phyloP scores from a whole-genome alignment of 1,284 basidiomycete species.

The Ceratobasidium sp. region DNA sequence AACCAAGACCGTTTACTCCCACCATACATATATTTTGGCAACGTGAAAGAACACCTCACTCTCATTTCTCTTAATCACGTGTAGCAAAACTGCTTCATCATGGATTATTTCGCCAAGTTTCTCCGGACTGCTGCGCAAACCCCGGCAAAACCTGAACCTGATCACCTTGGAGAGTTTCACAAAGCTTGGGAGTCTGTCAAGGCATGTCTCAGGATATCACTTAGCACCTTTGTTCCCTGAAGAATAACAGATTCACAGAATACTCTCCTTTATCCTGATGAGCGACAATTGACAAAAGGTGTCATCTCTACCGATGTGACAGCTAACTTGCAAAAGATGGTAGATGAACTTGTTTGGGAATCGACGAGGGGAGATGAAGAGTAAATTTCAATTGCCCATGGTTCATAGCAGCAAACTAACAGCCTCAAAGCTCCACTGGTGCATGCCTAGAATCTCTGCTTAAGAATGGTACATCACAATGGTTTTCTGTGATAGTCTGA shows the following conservation, averaged over 20 bases:
- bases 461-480: constrained; percentile 72
- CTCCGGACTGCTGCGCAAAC: constrained; percentile 62
- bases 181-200: constrained; percentile 75
- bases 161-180: constrained; percentile 72
- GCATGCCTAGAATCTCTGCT: constrained; percentile 91
- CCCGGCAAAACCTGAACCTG: constrained; percentile 60
- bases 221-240: constrained; percentile 17
- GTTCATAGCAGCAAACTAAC: constrained; percentile 30
- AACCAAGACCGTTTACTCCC: neutral
- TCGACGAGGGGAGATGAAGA: constrained; percentile 82
- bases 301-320: constrained; percentile 86
- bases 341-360: constrained; percentile 87
- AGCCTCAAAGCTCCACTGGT: constrained; percentile 70
- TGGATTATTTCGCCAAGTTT: constrained; percentile 88
- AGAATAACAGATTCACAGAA: constrained; percentile 56
- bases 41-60: neutral
- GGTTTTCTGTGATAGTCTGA: neutral
- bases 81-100: constrained; percentile 46
- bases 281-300: constrained; percentile 79
- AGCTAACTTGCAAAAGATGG: constrained; percentile 77
- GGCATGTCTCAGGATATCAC: constrained; percentile 52
- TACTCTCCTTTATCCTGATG: constrained; percentile 79
- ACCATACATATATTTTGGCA: neutral
- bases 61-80: neutral
- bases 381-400: constrained; percentile 57